Evolutionary conservation across 495 filamentous ascomycete species (phyloP), one percentile per base, ranked within the genome.

Genomic region (Lepidopterella palustris): DNA sequence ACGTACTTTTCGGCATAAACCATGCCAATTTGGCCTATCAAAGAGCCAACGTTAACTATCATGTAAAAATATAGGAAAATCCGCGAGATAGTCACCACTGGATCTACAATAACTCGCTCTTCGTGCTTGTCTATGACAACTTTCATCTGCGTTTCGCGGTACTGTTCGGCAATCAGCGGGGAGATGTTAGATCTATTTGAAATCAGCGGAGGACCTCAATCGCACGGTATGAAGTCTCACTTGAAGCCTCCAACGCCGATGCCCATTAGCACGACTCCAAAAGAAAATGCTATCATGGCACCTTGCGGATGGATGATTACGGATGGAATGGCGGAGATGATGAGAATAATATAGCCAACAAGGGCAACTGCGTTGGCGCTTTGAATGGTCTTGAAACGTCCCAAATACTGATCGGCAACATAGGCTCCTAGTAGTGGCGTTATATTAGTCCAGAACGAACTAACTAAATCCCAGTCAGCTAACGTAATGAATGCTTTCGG

Each of bases 1-100:
- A 90, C 82, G 53, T 88, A 88, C 60, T 85, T 80, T 73, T 88
- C 86, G 4, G 82, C 81, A 63, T 87, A 87, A 20, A 84, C 82
- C 82, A 86, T 82, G 47, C 65, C 65, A 20, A 82, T 74, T 49
- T 75, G 73, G 3, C 79, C 85, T 18, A 77, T 47, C 10, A 88
- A 68, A 1, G 82, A 75, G 31, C 86, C 85, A 29, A 86, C 68
- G 66, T 89, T 89, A 78, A 91, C 84, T 71, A 86, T 84, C 45
- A 85, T 69, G 70, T 86, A 87, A 66, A 84, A 86, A 67, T 80
- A 84, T 68, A 79, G 74, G 70, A 84, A 87, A 13, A 86, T 78
- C 21, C 82, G 71, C 10, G 73, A 74, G 39, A 79, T 74, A 0
- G 87, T 90, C n/a, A 85, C 76, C 31, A 79, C 77, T 0, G 85